Conservation (phyloP, 805 yeast genomes). For the Phaffomyces antillensis region DNA sequence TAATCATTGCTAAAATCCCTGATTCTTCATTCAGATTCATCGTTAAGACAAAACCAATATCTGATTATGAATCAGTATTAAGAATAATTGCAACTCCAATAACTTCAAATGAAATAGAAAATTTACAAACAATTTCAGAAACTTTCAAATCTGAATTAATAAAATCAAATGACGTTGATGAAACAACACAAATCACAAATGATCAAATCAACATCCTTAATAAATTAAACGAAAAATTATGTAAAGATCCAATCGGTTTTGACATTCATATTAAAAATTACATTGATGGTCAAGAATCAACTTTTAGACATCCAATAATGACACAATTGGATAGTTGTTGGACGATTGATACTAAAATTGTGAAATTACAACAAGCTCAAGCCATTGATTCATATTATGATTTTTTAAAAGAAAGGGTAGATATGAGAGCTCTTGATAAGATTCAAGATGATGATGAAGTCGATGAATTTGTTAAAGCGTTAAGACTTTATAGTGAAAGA, state of each 20-base stretch:
- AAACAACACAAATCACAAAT: conserved; percentile 4
- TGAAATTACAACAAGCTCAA: conserved; percentile 15
- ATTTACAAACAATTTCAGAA: conserved; percentile 15
- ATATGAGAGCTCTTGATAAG: conserved; percentile 17
- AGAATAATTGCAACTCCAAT: conserved; percentile 29
- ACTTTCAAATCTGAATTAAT: conserved; percentile 9
- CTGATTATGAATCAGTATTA: conserved; percentile 22
- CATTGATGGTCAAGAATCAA: conserved; percentile 26
- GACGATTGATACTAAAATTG: conserved; percentile 26
- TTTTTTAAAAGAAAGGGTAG: conserved; percentile 21
- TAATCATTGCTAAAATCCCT: conserved; percentile 26
- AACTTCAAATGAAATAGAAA: conserved; percentile 21
- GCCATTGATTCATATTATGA: conserved; percentile 17
- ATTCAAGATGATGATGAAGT: conserved; percentile 14
- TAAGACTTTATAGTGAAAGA: conserved; percentile 25
- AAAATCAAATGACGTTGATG: conserved; percentile 5
- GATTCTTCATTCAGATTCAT: conserved; percentile 32
- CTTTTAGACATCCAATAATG: conserved; percentile 18
- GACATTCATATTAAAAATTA: conserved; percentile 29
- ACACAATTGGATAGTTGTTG: conserved; percentile 24
- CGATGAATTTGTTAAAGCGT: conserved; percentile 14
- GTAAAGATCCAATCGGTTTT: conserved; percentile 30
- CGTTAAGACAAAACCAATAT: conserved; percentile 13
- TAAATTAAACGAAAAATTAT: conserved; percentile 14
- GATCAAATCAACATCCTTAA: conserved; percentile 15